These are phyloP conservation scores for Blastomyces percursus DNA, from an alignment of 2,329 filamentous ascomycete species.

Conservation along the genomic window DNA sequence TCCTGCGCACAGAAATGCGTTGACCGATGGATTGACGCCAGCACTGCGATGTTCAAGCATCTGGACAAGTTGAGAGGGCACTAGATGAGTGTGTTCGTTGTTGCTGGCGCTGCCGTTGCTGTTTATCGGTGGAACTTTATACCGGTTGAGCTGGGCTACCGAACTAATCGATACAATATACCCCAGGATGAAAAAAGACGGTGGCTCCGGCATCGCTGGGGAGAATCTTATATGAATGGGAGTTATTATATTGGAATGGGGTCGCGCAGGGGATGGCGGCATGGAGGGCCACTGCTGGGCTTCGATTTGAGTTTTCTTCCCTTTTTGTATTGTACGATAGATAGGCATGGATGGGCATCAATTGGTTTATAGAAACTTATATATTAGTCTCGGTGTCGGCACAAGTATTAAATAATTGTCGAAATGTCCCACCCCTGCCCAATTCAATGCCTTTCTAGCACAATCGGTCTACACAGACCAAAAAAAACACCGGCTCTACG, in stretches of 20 bases:
- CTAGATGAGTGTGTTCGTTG: neutral
- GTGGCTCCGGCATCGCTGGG: neutral
- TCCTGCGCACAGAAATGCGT: slow-evolving; percentile 85
- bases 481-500: neutral
- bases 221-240: neutral
- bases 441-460: neutral
- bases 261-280: neutral
- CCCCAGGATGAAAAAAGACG: neutral
- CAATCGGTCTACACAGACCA: too few relatives aligned
- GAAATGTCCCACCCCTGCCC: neutral
- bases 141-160: neutral
- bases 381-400: neutral
- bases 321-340: neutral
- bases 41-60: slow-evolving; percentile 73
- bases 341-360: neutral
- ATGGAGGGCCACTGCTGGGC: neutral
- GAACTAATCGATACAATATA: neutral
- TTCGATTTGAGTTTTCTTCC: neutral
- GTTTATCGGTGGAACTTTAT: neutral
- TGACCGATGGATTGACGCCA: slow-evolving; percentile 83
- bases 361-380: neutral
- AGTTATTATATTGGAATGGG: neutral
- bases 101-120: neutral
- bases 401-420: neutral
- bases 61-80: slow-evolving; percentile 52